phyloP scores from a whole-genome alignment of 257 asterid species.

The Ilex aquifolium region DNA sequence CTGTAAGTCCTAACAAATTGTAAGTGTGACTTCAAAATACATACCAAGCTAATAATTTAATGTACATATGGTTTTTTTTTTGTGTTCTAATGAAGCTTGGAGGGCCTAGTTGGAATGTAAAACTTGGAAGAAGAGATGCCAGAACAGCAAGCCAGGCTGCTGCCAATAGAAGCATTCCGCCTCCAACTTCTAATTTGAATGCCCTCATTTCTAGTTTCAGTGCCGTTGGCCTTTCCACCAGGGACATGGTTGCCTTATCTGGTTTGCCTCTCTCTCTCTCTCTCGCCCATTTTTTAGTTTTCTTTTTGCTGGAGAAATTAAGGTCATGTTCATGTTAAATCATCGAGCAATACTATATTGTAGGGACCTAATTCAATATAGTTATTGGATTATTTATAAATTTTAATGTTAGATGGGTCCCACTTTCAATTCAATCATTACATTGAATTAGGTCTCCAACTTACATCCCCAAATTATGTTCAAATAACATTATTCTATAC shows the following conservation, averaged over 20 bases:
- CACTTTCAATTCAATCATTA: too few species aligned
- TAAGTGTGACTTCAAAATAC: background rate
- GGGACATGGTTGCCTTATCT: conserved; percentile 73
- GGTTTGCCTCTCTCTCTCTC: conserved; percentile 25
- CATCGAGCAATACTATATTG: too few species aligned
- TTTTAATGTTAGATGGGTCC: too few species aligned
- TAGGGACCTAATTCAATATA: too few species aligned
- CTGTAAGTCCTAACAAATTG: conserved; percentile 28
- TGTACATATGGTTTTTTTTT: background rate
- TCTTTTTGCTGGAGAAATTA: too few species aligned
- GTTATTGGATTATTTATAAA: too few species aligned
- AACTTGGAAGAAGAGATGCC: conserved; percentile 78
- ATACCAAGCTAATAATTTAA: background rate
- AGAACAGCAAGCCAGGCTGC: conserved; percentile 71
- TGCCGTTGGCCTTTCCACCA: conserved; percentile 63
- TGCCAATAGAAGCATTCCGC: conserved; percentile 74
- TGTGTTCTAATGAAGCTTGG: conserved; percentile 47
- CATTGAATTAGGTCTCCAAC: too few species aligned
- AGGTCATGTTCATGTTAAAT: background rate
- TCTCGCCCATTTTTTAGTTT: background rate
- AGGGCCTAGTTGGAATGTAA: conserved; percentile 68
- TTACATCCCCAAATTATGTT: too few species aligned
- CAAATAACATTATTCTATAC: too few species aligned
- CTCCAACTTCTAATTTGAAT: conserved; percentile 75
- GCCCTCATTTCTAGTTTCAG: conserved; percentile 54